Evolutionary conservation across 768 basidiomycete genomes (phyloP).

Genomic region (Auriculariales sp.): DNA sequence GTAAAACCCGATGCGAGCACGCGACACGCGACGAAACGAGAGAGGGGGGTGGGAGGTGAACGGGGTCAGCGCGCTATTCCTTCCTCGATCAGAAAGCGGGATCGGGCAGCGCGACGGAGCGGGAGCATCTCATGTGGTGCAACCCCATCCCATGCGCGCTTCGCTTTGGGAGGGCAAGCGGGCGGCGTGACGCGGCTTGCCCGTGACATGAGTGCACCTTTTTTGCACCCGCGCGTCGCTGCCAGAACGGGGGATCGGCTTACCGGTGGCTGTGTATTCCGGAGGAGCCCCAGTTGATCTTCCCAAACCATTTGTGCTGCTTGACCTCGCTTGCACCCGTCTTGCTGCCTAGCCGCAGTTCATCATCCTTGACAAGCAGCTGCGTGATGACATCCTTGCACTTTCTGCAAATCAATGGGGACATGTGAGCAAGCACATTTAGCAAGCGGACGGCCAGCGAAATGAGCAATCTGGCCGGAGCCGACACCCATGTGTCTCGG

Average conservation of each 20-base stretch:
- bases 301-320: slow-evolving; percentile 95
- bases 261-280: slow-evolving; percentile 88
- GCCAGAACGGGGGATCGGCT: slow-evolving; percentile 15
- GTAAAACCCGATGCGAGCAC: no score
- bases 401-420: slow-evolving; percentile 38
- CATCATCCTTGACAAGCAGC: slow-evolving; percentile 84
- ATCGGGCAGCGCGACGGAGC: no score
- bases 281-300: slow-evolving; percentile 90
- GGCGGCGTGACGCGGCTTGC: no score
- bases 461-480: no score
- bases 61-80: no score
- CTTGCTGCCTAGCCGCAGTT: slow-evolving; percentile 73
- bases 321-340: slow-evolving; percentile 98
- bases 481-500: no score
- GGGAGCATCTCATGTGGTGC: not conserved
- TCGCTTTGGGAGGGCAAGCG: no score
- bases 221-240: no score
- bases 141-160: not conserved
- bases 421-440: slow-evolving; percentile 4
- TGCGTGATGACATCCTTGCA: slow-evolving; percentile 81
- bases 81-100: no score
- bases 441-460: slow-evolving; percentile 12
- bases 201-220: no score
- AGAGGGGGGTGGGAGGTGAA: no score
- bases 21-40: no score